Base-by-base conservation (phyloP, 306 rosid genomes). In the Prunus salicina region DNA sequence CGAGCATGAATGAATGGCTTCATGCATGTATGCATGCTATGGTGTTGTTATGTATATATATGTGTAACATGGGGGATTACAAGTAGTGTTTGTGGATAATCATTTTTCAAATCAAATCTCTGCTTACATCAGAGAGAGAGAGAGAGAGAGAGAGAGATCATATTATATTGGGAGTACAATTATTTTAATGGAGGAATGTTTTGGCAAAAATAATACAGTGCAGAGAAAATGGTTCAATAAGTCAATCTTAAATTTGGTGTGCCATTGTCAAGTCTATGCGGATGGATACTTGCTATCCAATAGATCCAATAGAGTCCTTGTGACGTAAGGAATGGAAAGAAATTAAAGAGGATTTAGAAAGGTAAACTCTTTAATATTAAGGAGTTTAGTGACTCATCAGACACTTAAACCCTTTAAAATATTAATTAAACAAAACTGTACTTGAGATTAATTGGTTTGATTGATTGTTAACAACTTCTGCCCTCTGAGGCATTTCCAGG, bases 51-150 rank as follows among this genome's bases (percentile, higher is more conserved):
- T 76, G 43, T 27, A 60, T 56, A 50, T 78, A 65, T 80, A 73
- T 61, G 70, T 10, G 60, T 22, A 11, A 67, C 78, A 84, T 69
- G 67, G 79, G 76, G 57, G 78, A 81, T 63, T 74, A 86, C 82
- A 82, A 81, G 64, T 84, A 79, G 88, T 74, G 85, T 76, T 82
- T 83, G 88, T 86, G 92, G 97, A 89, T 90, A 86, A 89, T 87
- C 85, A 82, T 85, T 87, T 86, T 82, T 71, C 75, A 61, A 74
- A 80, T 75, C 85, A 72, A 78, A 85, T 82, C 78, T 81, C 70
- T 80, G 93, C 90, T 86, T 85, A 87, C 96, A 80, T 91, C 82
- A 86, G 64, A 57, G 63, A 57, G 64, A 58, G 57, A 61, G 68
- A 86, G 66, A 55, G 82, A 87, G 46, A 79, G 46, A 79, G 79